These are phyloP conservation scores for Incumbomyces lentus DNA, from an alignment of 2,329 filamentous ascomycete genomes.

Conservation along the genomic window DNA sequence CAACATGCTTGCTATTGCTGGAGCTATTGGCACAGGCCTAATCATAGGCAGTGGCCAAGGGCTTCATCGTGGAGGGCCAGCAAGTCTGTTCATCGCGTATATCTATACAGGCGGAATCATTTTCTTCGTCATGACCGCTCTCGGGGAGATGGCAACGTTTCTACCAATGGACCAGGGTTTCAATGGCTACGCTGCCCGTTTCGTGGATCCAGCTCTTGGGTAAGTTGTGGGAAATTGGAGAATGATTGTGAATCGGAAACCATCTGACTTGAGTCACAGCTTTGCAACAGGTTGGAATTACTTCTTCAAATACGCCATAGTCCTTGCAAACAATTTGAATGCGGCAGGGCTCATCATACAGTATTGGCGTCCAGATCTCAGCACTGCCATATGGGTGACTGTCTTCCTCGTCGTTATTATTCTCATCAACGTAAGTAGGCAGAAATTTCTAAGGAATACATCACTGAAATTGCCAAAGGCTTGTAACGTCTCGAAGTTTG, in stretches of 20 bases:
- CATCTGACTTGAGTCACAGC: constrained; percentile 38
- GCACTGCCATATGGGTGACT: constrained; percentile 31
- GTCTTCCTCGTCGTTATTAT: constrained; percentile 28
- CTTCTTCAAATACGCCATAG: constrained; percentile 48
- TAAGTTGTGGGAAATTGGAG: too few relatives aligned
- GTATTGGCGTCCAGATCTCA: constrained; percentile 48
- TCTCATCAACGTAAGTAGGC: constrained; percentile 24
- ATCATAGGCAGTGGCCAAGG: constrained; percentile 36
- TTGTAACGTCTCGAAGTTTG: constrained; percentile 38
- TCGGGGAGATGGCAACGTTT: constrained; percentile 41
- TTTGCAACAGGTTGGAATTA: constrained; percentile 34
- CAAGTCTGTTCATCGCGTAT: constrained; percentile 14
- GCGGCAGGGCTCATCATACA: constrained; percentile 52
- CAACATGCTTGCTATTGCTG: constrained; percentile 48
- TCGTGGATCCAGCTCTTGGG: too few relatives aligned
- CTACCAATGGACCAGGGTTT: constrained; percentile 40
- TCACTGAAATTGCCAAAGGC: too few relatives aligned
- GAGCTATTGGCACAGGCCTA: constrained; percentile 47
- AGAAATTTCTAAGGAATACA: too few relatives aligned
- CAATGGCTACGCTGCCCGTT: constrained; percentile 29
- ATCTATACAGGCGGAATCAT: constrained; percentile 7
- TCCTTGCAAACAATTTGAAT: constrained; percentile 61
- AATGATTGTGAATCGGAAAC: too few relatives aligned
- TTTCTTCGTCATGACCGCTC: constrained; percentile 10
- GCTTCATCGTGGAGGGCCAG: constrained; percentile 37